Evolutionary conservation across 2,329 filamentous ascomycete genomes (phyloP), one percentile per base, ranked within the genome.

Genomic region (Colletotrichum higginsianum): DNA sequence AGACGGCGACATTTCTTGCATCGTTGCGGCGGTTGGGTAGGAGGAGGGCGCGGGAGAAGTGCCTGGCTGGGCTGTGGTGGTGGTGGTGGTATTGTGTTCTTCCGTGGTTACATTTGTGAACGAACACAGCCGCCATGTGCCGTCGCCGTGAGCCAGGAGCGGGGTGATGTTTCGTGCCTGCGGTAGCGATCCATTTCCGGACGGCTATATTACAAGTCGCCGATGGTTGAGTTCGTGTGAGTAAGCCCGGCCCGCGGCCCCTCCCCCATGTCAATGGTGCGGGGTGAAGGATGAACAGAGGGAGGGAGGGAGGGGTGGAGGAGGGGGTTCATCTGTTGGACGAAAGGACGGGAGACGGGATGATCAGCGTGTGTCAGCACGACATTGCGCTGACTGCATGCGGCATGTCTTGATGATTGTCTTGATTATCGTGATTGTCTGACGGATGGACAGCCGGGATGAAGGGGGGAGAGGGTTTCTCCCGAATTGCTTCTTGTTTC

Each of bases 301-400:
- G 49, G 30, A 30, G 30, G 49, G 30, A 30, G 30, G 30, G 30
- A 30, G 30, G 7, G 7, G 30, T 30, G 30, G 30, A 7, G 30
- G 30, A 30, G 30, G 21, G 47, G 47, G 35, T 58, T 58, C 42
- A 38, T 49, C 40, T 52, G 23, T 47, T 47, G 13, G 57, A 30
- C 16, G 21, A 35, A 42, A 16, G 26, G 16, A 30, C 30, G 30
- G 30, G 30, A 30, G 30, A 30, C 30, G 16, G 57, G 58, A 50
- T 15, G 52, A 52, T 65, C 18, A 35, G 18, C 60, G 40, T 50
- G 26, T 56, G 60, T 68, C 50, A 57, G 60, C 61, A 38, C 61
- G 53, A 58, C 52, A 60, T 52, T 44, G 46, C 47, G 66, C 61
- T 69, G 53, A 69, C 61, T 57, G 66, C 66, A 66, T 66, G 66